These are phyloP conservation scores for Graphium sp. DNA, from an alignment of 2,329 filamentous ascomycete genomes.

Conservation along the genomic window DNA sequence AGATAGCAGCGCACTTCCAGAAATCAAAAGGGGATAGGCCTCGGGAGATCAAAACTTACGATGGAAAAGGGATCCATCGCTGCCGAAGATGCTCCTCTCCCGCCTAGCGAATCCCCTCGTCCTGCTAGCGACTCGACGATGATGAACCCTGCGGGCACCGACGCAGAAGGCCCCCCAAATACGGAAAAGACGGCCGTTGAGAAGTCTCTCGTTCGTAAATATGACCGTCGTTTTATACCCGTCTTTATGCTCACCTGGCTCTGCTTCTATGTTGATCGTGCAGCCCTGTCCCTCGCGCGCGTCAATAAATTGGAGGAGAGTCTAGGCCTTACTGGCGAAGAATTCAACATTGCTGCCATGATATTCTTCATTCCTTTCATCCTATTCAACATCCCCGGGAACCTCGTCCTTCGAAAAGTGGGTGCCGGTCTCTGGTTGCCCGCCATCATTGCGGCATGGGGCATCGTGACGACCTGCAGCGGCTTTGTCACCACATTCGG, in stretches of 20 bases:
- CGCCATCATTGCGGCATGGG: slow-evolving; percentile 8
- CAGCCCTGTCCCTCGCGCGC: slow-evolving; percentile 8
- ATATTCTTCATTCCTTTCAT: slow-evolving; percentile 10
- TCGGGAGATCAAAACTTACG: too few species aligned
- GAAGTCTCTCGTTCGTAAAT: slow-evolving; percentile 1
- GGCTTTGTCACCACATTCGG: slow-evolving; percentile 9
- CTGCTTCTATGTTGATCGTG: slow-evolving; percentile 13
- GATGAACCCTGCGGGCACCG: too few species aligned
- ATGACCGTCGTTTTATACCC: slow-evolving; percentile 1
- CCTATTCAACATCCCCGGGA: slow-evolving; percentile 10
- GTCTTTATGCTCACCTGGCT: slow-evolving; percentile 7
- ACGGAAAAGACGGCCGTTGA: neutral
- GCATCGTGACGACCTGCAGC: slow-evolving; percentile 7
- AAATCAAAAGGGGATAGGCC: too few species aligned
- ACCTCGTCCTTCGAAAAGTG: slow-evolving; percentile 8
- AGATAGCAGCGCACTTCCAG: too few species aligned
- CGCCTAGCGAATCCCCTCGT: too few species aligned
- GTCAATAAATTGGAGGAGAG: slow-evolving; percentile 42
- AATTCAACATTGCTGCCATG: slow-evolving; percentile 28
- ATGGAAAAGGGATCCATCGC: too few species aligned
- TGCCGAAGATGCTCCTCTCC: too few species aligned
- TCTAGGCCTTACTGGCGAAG: slow-evolving; percentile 37
- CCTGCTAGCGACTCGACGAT: too few species aligned
- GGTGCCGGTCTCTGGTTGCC: slow-evolving; percentile 9
- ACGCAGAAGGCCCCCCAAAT: too few species aligned